These are phyloP conservation scores for Leccinum sublutescens DNA, from an alignment of 768 basidiomycete genomes.

Conservation along the genomic window DNA sequence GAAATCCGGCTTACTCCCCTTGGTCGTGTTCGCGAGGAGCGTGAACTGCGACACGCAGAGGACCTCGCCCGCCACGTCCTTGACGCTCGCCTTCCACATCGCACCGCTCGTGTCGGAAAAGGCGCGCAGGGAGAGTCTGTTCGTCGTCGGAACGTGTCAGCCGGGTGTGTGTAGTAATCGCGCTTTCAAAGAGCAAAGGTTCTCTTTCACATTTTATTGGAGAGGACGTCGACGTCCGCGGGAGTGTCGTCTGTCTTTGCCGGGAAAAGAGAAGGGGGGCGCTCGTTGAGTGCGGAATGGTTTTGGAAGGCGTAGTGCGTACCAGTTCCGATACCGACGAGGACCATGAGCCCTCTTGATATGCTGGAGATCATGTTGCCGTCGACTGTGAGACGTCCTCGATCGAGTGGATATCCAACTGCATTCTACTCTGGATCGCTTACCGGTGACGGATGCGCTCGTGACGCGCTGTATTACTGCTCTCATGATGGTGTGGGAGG, in stretches of 20 bases:
- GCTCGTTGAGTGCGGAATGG: slow-evolving; percentile 2
- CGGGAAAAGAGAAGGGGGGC: background rate
- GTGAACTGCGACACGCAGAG: slow-evolving; percentile 97
- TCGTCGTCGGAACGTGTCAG: slow-evolving; percentile 7
- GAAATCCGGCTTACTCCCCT: slow-evolving; percentile 91
- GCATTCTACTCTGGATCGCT: slow-evolving; percentile 9
- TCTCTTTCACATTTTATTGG: slow-evolving; percentile 79
- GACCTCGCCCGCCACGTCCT: slow-evolving; percentile 86
- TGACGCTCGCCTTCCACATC: slow-evolving; percentile 88
- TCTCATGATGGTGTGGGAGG: slow-evolving; percentile 51
- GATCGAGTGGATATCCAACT: background rate
- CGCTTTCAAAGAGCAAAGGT: slow-evolving; percentile 16
- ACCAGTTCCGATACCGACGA: slow-evolving; percentile 88
- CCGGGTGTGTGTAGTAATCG: background rate
- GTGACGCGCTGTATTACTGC: slow-evolving; percentile 84
- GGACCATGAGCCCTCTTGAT: slow-evolving; percentile 81
- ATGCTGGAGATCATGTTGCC: slow-evolving; percentile 78
- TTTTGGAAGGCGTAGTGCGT: slow-evolving; percentile 20
- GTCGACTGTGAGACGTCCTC: slow-evolving; percentile 56
- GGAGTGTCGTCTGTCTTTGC: slow-evolving; percentile 72
- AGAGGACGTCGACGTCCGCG: slow-evolving; percentile 65
- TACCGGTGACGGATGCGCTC: slow-evolving; percentile 83
- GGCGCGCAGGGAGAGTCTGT: slow-evolving; percentile 48
- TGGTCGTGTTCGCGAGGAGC: slow-evolving; percentile 79
- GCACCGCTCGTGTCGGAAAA: slow-evolving; percentile 62